Percentiles rank a stretch among this genome's conserved stretches.
phyloP scores from a whole-genome alignment of 495 filamentous ascomycete genomes.

The Neurospora sp. region DNA sequence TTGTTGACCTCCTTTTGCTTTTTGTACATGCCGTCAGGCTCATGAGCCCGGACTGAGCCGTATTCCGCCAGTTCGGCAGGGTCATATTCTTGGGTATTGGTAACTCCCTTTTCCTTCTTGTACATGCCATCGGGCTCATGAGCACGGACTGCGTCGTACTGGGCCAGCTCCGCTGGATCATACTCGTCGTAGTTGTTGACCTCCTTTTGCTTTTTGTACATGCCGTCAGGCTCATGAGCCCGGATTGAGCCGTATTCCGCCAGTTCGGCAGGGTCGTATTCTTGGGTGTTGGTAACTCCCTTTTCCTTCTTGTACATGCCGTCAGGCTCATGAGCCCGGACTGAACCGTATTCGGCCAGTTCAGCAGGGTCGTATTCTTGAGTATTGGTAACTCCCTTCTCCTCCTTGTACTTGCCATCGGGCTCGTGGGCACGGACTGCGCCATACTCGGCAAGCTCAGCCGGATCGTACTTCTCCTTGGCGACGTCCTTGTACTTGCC shows the following conservation, averaged over 20 bases:
- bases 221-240: constrained; percentile 24
- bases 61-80: constrained; percentile 20
- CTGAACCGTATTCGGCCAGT: constrained; percentile 21
- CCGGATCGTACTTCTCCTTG: background rate
- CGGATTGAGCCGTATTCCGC: constrained; percentile 23
- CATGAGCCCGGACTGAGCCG: constrained; percentile 23
- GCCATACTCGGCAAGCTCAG: background rate
- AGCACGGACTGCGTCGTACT: background rate
- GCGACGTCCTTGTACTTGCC: background rate
- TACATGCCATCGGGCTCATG: constrained; percentile 12
- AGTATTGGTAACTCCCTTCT: background rate
- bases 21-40: constrained; percentile 23
- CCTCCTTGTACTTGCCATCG: constrained; percentile 7
- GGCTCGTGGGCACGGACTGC: constrained; percentile 5
- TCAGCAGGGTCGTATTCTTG: constrained; percentile 14
- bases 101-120: background rate
- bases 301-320: constrained; percentile 14
- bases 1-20: constrained; percentile 6
- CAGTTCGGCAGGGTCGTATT: constrained; percentile 17
- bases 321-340: constrained; percentile 26
- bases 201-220: constrained; percentile 10
- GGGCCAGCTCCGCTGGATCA: constrained; percentile 2
- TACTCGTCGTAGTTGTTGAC: constrained; percentile 5
- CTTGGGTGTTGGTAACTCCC: background rate
- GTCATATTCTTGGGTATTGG: constrained; percentile 7